Evolutionary conservation across 108 stramenopile species (phyloP).

Genomic region (Bacterosira constricta): DNA sequence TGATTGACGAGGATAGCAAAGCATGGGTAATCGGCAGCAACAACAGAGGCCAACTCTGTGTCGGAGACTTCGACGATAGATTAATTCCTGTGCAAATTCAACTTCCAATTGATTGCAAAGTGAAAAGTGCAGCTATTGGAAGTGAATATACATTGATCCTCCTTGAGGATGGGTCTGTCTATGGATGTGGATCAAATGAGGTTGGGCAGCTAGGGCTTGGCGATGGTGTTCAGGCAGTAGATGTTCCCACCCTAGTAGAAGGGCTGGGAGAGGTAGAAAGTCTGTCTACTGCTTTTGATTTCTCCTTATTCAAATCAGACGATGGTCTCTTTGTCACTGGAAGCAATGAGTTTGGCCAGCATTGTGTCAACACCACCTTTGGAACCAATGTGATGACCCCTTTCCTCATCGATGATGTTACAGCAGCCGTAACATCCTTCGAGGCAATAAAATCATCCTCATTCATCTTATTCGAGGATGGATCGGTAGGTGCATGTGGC

Average conservation of each 20-base stretch:
- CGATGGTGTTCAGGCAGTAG: neutral
- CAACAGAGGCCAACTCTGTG: conserved; percentile 37
- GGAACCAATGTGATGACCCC: conserved; percentile 22
- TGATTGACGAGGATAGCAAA: conserved; percentile 38
- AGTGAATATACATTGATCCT: conserved; percentile 54
- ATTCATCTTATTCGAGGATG: conserved; percentile 51
- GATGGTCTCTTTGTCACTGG: conserved; percentile 40
- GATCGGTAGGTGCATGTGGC: conserved; percentile 60
- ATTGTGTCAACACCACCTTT: conserved; percentile 29
- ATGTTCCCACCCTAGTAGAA: conserved; percentile 26
- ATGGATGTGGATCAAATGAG: conserved; percentile 61
- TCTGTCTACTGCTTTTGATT: conserved; percentile 32
- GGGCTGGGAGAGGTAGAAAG: conserved; percentile 9
- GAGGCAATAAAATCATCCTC: conserved; percentile 29
- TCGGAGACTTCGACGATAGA: conserved; percentile 42
- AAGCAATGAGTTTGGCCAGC: conserved; percentile 37
- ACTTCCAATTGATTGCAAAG: conserved; percentile 9
- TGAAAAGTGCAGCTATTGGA: conserved; percentile 40
- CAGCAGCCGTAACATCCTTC: conserved; percentile 25
- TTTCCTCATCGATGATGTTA: conserved; percentile 5
- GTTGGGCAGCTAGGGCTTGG: conserved; percentile 59
- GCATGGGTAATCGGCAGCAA: conserved; percentile 47
- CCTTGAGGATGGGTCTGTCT: conserved; percentile 46
- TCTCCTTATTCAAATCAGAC: conserved; percentile 29
- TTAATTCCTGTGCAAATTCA: conserved; percentile 26